A percentile compares a stretch with the other conserved stretches of the same genome.
phyloP scores from a whole-genome alignment of 768 basidiomycete species.

The Mrakia blollopis region DNA sequence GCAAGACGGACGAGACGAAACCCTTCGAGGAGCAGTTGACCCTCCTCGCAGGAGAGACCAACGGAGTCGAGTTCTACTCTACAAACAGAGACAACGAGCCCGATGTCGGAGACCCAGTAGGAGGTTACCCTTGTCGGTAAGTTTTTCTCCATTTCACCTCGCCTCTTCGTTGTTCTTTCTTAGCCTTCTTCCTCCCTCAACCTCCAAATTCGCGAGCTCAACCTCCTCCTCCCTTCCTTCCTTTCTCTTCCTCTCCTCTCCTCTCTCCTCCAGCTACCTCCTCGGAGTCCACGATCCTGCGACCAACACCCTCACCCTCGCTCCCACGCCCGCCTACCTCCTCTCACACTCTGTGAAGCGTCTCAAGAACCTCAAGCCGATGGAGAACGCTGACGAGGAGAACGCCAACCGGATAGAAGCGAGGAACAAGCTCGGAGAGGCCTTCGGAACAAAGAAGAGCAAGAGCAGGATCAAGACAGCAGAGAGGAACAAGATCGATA shows the following conservation, averaged over 20 bases:
- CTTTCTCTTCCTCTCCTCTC: neutral
- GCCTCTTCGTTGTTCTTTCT: too few species aligned
- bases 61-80: slow-evolving; percentile 73
- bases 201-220: neutral
- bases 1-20: slow-evolving; percentile 15
- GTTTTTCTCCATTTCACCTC: neutral
- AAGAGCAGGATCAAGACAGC: slow-evolving; percentile 74
- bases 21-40: slow-evolving; percentile 39
- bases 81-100: slow-evolving; percentile 48
- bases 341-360: slow-evolving; percentile 76
- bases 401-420: slow-evolving; percentile 54
- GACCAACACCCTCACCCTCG: slow-evolving; percentile 64
- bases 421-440: slow-evolving; percentile 74
- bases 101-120: slow-evolving; percentile 1
- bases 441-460: slow-evolving; percentile 93
- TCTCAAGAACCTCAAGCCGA: slow-evolving; percentile 51
- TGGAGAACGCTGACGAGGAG: neutral
- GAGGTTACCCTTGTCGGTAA: slow-evolving; percentile 28
- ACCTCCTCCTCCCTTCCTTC: neutral
- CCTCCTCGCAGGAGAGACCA: slow-evolving; percentile 76
- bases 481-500: slow-evolving; percentile 86
- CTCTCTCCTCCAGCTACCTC: slow-evolving; percentile 58
- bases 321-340: slow-evolving; percentile 58
- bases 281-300: slow-evolving; percentile 74
- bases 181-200: neutral